Evolutionary conservation across 257 asterid genomes (phyloP), one percentile per base, ranked within the genome.

Genomic region (Solanum medicagineum): DNA sequence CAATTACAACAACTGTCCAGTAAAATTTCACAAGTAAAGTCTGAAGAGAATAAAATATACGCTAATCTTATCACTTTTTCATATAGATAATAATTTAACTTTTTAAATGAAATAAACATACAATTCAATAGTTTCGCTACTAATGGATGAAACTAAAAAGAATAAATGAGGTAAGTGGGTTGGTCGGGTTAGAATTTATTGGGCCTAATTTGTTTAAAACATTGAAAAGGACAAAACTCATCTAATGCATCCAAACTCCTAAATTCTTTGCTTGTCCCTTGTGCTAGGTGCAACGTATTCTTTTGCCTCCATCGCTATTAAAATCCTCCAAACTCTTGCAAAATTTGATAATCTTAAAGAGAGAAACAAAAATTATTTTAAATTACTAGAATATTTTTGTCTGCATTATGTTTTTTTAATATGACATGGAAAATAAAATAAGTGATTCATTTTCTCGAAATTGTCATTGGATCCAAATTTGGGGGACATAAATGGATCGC

Each of bases 201-300:
- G 65, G 83, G 17, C 65, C 83, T 79, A 79, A 29, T 53, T 79
- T 75, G 60, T 47, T 24, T 24, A 49, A 36, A 51, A 75, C 15
- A 51, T 24, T 16, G 65, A 79, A 79, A 79, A 79, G 83, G 66
- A 79, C 83, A 79, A 53, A 36, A 60, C 16, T 60, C 44, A 82
- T 62, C 22, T 7, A 54, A 59, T 69, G 42, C 24, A 54, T 53
- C 54, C 54, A 73, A 69, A 69, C 40, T 54, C 65, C 86, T 53
- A 84, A 84, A 84, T 84, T 69, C 71, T 57, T 6, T 54, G 63
- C 15, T 84, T 70, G 86, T 54, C 82, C 69, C 70, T 84, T n/a
- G 40, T 69, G 86, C 81, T 54, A 84, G 81, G 81, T 49, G 57
- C 81, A 40, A 69, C 81, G 86, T 19, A 84, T 66, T 70, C 81